Conservation (phyloP, 257 asterid species). For the Petrea volubilis region DNA sequence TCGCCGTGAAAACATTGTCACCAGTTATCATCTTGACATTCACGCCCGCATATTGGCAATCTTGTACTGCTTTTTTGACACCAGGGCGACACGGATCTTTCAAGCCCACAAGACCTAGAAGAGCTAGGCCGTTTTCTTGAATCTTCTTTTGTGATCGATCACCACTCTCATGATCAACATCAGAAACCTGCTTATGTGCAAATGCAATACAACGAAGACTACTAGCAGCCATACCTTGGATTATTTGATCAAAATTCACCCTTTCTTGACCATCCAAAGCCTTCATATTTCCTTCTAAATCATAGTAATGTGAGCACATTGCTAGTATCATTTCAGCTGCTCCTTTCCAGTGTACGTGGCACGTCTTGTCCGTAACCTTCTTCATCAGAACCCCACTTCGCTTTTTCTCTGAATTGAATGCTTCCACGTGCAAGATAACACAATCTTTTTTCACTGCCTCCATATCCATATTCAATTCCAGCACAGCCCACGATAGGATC, state of each 20-base stretch:
- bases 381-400: slow-evolving; percentile 16
- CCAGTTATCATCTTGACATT: slow-evolving; percentile 59
- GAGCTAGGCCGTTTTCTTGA: slow-evolving; percentile 33
- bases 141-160: neutral
- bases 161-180: neutral
- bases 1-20: slow-evolving; percentile 57
- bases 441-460: slow-evolving; percentile 17
- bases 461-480: slow-evolving; percentile 27
- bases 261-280: slow-evolving; percentile 22
- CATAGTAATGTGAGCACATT: slow-evolving; percentile 47
- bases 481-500: slow-evolving; percentile 35
- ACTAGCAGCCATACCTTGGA: slow-evolving; percentile 54
- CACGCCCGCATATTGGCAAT: slow-evolving; percentile 57
- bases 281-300: slow-evolving; percentile 33
- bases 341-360: slow-evolving; percentile 63
- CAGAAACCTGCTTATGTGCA: slow-evolving; percentile 39
- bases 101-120: slow-evolving; percentile 51
- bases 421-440: slow-evolving; percentile 8
- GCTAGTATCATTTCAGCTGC: slow-evolving; percentile 62
- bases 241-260: slow-evolving; percentile 30
- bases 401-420: slow-evolving; percentile 27
- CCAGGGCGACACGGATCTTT: slow-evolving; percentile 60
- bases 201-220: slow-evolving; percentile 57
- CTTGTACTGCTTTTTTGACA: slow-evolving; percentile 52
- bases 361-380: slow-evolving; percentile 15